phyloP scores from a whole-genome alignment of 805 yeast species.

The Pichia nanzhaoensis region DNA sequence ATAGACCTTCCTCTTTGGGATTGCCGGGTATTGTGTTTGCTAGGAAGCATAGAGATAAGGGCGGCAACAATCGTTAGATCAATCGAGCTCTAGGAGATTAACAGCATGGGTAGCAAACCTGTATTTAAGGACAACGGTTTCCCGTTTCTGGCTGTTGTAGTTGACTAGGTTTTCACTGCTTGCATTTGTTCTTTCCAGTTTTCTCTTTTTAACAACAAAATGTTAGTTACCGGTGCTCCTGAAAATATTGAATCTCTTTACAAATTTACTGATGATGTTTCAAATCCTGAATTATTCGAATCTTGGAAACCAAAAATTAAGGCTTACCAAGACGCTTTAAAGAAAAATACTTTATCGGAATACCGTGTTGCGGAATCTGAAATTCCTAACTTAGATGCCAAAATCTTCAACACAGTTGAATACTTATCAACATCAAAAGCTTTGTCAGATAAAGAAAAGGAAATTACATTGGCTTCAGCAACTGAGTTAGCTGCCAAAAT shows the following conservation, averaged over 20 bases:
- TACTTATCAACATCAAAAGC: conserved; percentile 30
- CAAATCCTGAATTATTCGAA: conserved; percentile 35
- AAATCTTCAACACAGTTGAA: conserved; percentile 32
- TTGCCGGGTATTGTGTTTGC: too few species aligned
- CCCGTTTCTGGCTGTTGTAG: too few species aligned
- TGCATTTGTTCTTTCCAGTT: background rate
- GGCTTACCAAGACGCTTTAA: conserved; percentile 31
- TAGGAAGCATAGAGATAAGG: background rate
- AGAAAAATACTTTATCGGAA: conserved; percentile 21
- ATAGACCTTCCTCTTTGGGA: background rate
- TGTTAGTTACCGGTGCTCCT: conserved; percentile 23
- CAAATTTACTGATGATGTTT: conserved; percentile 28
- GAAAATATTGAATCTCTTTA: conserved; percentile 22
- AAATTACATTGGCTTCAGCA: conserved; percentile 40
- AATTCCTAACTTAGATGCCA: conserved; percentile 32
- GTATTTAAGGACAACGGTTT: too few species aligned
- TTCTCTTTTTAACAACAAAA: background rate
- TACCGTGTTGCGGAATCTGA: conserved; percentile 27
- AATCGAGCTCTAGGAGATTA: too few species aligned
- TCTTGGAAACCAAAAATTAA: conserved; percentile 43
- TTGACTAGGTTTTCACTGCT: too few species aligned
- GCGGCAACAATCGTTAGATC: background rate
- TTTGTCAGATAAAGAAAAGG: conserved; percentile 31
- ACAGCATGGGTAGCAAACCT: background rate
- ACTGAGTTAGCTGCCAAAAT: conserved; percentile 37